Evolutionary conservation across 1,284 basidiomycete genomes (phyloP).

Genomic region (Cutaneotrichosporon sp.): DNA sequence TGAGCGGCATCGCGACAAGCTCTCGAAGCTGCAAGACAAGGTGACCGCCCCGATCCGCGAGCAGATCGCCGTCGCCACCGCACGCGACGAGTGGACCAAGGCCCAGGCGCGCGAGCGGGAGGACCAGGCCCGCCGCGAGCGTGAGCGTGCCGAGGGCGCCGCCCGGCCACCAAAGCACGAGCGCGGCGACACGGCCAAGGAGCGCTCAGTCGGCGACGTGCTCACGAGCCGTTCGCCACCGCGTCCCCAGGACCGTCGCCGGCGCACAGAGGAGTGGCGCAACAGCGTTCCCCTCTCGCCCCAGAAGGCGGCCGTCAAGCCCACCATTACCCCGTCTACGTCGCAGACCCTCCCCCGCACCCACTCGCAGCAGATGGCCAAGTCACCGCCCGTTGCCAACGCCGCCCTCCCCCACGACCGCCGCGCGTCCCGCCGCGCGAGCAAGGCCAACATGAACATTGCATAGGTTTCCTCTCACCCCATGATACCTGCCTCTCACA

Average conservation of each 20-base stretch:
- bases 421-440: neutral
- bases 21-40: conserved; percentile 48
- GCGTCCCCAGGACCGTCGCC: conserved; percentile 5
- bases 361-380: neutral
- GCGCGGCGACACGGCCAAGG: conserved; percentile 14
- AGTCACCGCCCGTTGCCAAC: neutral
- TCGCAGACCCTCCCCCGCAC: neutral
- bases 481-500: neutral
- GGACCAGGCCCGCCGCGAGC: conserved; percentile 11
- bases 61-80: conserved; percentile 31
- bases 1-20: conserved; percentile 45
- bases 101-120: conserved; percentile 18
- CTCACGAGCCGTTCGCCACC: conserved; percentile 4
- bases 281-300: conserved; percentile 12
- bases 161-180: conserved; percentile 4
- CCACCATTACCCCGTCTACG: neutral
- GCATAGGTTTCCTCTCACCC: conserved; percentile 6
- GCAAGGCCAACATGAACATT: conserved; percentile 10
- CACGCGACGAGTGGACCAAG: conserved; percentile 17
- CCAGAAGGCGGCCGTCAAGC: neutral
- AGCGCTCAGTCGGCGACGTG: conserved; percentile 4
- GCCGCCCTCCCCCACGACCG: neutral
- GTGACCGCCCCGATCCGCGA: conserved; percentile 43
- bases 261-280: conserved; percentile 25
- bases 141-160: conserved; percentile 3